A percentile compares a stretch with the other conserved stretches of the same genome.
Conservation (phyloP, 495 filamentous ascomycete species). For the Clavariopsis aquatica region DNA sequence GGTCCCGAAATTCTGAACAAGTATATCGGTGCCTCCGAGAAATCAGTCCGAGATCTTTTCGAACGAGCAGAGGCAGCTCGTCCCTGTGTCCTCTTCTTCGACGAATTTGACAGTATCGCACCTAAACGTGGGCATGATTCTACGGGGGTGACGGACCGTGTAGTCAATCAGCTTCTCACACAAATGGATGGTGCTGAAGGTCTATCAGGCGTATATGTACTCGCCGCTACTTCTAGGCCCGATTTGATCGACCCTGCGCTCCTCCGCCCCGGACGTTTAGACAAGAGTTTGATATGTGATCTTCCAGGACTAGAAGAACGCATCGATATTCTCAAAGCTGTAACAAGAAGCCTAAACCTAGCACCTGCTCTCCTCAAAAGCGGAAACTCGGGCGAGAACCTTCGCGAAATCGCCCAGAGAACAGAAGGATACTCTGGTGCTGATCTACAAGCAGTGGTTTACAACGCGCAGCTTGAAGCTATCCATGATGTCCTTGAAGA, state of each 20-base stretch:
- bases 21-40: slow-evolving; percentile 95
- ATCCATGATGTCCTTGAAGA: slow-evolving; percentile 89
- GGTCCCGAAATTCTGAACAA: slow-evolving; percentile 98
- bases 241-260: slow-evolving; percentile 95
- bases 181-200: slow-evolving; percentile 99
- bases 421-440: slow-evolving; percentile 95
- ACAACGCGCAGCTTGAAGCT: slow-evolving; percentile 94
- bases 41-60: slow-evolving; percentile 91
- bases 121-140: slow-evolving; percentile 96
- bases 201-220: slow-evolving; percentile 88
- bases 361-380: slow-evolving; percentile 56
- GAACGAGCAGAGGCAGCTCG: slow-evolving; percentile 85
- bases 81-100: slow-evolving; percentile 94
- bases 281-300: slow-evolving; percentile 88
- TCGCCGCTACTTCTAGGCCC: slow-evolving; percentile 86
- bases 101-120: slow-evolving; percentile 96
- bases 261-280: slow-evolving; percentile 81
- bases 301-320: slow-evolving; percentile 78
- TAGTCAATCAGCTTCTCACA: slow-evolving; percentile 95
- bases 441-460: slow-evolving; percentile 90
- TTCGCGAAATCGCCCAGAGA: slow-evolving; percentile 67
- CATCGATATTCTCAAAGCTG: slow-evolving; percentile 79
- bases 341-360: slow-evolving; percentile 76
- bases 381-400: slow-evolving; percentile 50
- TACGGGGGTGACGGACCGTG: slow-evolving; percentile 95